Conservation (phyloP, 805 yeast genomes). For the Suhomyces faveliae region DNA sequence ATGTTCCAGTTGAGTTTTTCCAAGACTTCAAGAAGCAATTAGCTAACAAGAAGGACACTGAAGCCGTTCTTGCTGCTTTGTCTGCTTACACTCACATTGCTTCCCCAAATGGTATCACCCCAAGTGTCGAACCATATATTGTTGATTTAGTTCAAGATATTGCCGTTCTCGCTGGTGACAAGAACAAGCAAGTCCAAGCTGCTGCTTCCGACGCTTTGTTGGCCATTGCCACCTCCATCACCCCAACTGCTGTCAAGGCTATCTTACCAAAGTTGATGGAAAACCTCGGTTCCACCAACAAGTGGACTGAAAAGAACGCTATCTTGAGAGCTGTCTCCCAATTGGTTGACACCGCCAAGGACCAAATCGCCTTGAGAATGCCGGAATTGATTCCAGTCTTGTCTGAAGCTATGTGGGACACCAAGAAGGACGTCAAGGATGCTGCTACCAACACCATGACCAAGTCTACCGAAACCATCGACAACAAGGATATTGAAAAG, state of each 20-base stretch:
- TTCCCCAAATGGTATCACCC: conserved; percentile 69
- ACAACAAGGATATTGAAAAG: conserved; percentile 99
- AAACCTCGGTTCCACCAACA: conserved; percentile 69
- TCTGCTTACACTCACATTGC: conserved; percentile 86
- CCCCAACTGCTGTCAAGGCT: conserved; percentile 92
- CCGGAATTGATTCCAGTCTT: conserved; percentile 98
- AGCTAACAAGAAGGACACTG: conserved; percentile 72
- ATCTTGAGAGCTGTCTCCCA: conserved; percentile 80
- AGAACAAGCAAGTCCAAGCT: conserved; percentile 70
- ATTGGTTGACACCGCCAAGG: conserved; percentile 91
- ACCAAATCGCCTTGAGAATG: conserved; percentile 97
- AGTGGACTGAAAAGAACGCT: conserved; percentile 98
- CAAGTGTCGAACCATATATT: conserved; percentile 94
- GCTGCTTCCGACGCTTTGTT: conserved; percentile 74
- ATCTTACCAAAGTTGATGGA: conserved; percentile 76
- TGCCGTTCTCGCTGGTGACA: conserved; percentile 84
- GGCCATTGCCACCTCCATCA: conserved; percentile 76
- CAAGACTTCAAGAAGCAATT: conserved; percentile 71
- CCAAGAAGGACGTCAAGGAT: conserved; percentile 95
- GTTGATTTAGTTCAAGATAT: conserved; percentile 73
- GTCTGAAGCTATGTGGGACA: conserved; percentile 99
- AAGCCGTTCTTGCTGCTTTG: conserved; percentile 71
- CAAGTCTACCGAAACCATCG: conserved; percentile 95
- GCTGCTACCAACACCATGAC: conserved; percentile 96
- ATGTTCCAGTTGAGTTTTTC: conserved; percentile 90